Percentiles rank a stretch among this genome's conserved stretches.
These are phyloP conservation scores for Phialophora tarda DNA, from an alignment of 2,329 filamentous ascomycete genomes.

Conservation along the genomic window DNA sequence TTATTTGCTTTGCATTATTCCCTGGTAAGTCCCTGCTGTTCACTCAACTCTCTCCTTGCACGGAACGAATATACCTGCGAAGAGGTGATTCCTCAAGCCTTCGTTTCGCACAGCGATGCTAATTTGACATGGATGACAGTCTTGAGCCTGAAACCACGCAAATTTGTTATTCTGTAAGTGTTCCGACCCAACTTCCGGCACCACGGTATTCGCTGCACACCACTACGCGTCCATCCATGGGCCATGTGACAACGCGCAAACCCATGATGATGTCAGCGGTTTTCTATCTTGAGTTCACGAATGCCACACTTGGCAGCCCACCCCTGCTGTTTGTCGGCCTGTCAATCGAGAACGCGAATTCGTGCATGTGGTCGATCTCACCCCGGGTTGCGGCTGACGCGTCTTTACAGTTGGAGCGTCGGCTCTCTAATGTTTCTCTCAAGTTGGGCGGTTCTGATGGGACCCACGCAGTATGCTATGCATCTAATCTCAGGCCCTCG, in stretches of 20 bases:
- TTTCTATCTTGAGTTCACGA: slow-evolving; percentile 30
- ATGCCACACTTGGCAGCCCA: slow-evolving; percentile 19
- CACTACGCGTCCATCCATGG: slow-evolving; percentile 25
- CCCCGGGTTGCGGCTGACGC: slow-evolving; percentile 34
- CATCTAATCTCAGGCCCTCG: slow-evolving; percentile 85
- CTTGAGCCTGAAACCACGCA: slow-evolving; percentile 78
- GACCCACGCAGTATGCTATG: slow-evolving; percentile 77
- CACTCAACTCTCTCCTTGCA: not conserved
- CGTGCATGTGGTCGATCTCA: slow-evolving; percentile 34
- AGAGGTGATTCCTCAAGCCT: not conserved
- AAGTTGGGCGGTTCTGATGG: slow-evolving; percentile 95
- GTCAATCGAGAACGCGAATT: slow-evolving; percentile 19
- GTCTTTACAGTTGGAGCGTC: slow-evolving; percentile 80
- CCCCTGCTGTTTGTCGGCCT: slow-evolving; percentile 20
- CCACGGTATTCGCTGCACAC: slow-evolving; percentile 33
- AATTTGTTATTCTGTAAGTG: slow-evolving; percentile 97
- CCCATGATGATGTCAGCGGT: slow-evolving; percentile 41
- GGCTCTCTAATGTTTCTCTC: slow-evolving; percentile 87
- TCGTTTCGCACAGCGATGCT: not conserved
- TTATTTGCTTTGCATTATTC: slow-evolving; percentile 75
- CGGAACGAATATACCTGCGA: not conserved
- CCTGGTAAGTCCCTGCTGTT: not conserved
- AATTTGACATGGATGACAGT: slow-evolving; percentile 60
- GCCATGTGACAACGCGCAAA: slow-evolving; percentile 39
- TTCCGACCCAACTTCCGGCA: slow-evolving; percentile 36